Conservation (phyloP, 306 rosid species). For the Casuarina cunninghamiana region DNA sequence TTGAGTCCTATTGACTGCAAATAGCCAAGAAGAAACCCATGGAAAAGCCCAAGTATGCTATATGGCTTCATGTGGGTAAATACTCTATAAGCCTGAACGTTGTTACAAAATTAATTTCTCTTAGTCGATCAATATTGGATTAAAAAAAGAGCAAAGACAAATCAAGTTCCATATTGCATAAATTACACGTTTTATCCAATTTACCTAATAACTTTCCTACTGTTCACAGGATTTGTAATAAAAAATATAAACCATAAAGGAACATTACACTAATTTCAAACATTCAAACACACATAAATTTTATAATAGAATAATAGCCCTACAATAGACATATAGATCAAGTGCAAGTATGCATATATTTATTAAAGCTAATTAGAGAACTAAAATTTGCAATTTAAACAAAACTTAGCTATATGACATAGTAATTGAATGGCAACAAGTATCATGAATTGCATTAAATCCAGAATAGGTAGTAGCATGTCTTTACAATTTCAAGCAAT, state of each 20-base stretch:
- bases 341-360: neutral
- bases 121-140: no score
- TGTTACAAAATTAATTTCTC: no score
- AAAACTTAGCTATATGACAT: neutral
- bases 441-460: neutral
- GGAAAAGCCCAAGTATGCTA: no score
- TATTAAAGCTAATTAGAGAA: neutral
- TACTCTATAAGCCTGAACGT: no score
- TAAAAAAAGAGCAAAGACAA: no score
- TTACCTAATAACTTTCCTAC: neutral
- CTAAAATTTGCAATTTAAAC: neutral
- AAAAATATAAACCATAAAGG: neutral
- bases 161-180: neutral
- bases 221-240: neutral
- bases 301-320: neutral
- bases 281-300: neutral
- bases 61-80: no score
- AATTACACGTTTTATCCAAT: neutral
- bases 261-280: neutral
- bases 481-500: neutral
- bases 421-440: no score
- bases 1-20: no score
- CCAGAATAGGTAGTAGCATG: neutral
- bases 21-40: no score
- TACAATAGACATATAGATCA: neutral